Evolutionary conservation across 2,329 filamentous ascomycete genomes (phyloP), one percentile per base, ranked within the genome.

Genomic region (Emmonsiellopsis sp.): DNA sequence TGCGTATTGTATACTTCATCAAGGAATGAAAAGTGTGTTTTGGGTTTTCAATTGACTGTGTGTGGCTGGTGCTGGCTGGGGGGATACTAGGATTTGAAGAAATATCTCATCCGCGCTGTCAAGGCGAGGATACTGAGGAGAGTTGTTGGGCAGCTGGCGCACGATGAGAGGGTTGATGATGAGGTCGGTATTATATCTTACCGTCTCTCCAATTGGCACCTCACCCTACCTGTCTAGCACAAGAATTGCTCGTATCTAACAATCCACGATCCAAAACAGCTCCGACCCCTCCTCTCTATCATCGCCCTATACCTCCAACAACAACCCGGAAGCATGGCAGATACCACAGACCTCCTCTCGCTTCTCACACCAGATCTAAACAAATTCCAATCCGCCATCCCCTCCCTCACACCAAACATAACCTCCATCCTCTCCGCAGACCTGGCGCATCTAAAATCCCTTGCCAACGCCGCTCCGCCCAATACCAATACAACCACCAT

Each of bases 281-380:
- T 62, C 53, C 68, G 65, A 33, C 66, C 70, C 47, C 63, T 62
- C 9, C 57, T 69, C 17, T 62, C 64, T 34, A 60, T 71, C n/a
- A 65, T 70, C 49, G 60, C 64, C 1, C 57, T 72, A n/a, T 72
- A 69, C 44, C 61, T 72, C 6, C 64, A 70, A 58, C 27, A 58
- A 9, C 10, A 49, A 55, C 42, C 51, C 17, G 49, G 51, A 21
- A 34, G 46, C 45, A 42, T 32, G 48, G 60, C 63, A 27, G 59
- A 67, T 33, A 58, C 45, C n/a, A 8, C 31, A 5, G 47, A 40
- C 3, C 36, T 60, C 7, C 58, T 66, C 44, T 61, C 64, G 3
- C 65, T 72, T 10, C 59, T 72, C 4, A 57, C 58, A 27, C 61
- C 67, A 1, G 68, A 71, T 50, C 63, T 72, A 36, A 61, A 69